A percentile compares a stretch with the other conserved stretches of the same genome.
These are phyloP conservation scores for Cornus controversa DNA, from an alignment of 148 eudicot genomes.

Conservation along the genomic window DNA sequence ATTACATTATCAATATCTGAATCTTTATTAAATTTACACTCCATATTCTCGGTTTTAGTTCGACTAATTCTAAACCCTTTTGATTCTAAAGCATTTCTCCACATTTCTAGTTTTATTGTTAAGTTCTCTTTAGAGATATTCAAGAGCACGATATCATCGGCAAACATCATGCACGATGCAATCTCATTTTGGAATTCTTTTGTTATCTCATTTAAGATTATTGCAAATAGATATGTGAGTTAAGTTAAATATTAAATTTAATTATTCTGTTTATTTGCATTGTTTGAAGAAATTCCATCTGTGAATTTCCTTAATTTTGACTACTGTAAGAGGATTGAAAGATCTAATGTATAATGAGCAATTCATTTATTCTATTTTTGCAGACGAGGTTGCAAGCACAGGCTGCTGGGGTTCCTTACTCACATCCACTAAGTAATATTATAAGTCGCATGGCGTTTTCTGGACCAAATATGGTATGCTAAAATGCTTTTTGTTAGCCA, in stretches of 20 bases:
- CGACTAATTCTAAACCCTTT: too few species aligned
- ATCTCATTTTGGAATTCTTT: too few species aligned
- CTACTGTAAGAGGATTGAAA: background rate
- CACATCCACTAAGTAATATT: constrained; percentile 81
- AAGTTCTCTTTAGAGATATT: too few species aligned
- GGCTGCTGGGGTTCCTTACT: constrained; percentile 87
- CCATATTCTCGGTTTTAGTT: too few species aligned
- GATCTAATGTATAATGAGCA: background rate
- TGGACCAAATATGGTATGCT: constrained; percentile 88
- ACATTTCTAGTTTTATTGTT: too few species aligned
- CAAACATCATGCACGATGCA: too few species aligned
- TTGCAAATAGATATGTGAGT: too few species aligned
- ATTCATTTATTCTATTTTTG: constrained; percentile 1
- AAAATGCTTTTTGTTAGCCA: constrained; percentile 1
- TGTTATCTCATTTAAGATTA: too few species aligned
- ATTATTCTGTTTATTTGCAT: background rate
- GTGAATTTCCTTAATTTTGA: background rate
- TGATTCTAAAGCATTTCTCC: too few species aligned
- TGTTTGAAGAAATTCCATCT: background rate
- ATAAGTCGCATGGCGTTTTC: constrained; percentile 86
- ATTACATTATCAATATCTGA: too few species aligned
- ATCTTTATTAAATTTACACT: too few species aligned
- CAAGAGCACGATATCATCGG: too few species aligned
- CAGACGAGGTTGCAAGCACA: constrained; percentile 99
- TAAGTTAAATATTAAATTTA: background rate